A percentile compares a stretch with the other conserved stretches of the same genome.
These are phyloP conservation scores for Lotmaria passim DNA, from an alignment of 208 protist genomes.

Conservation along the genomic window DNA sequence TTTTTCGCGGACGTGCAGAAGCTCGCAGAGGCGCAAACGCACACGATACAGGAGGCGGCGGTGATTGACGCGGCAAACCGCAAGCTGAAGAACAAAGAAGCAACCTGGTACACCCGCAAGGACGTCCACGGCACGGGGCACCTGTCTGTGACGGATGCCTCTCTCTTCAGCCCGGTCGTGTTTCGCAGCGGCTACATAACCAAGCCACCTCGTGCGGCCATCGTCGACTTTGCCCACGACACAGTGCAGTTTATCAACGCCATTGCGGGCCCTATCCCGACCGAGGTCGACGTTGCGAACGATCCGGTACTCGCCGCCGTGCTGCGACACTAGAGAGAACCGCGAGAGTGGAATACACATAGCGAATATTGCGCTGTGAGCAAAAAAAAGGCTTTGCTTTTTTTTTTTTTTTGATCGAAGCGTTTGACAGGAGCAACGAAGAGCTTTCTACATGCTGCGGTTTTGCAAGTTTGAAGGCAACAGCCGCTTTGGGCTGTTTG, in stretches of 20 bases:
- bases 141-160: constrained; percentile 53
- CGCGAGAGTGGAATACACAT: neutral
- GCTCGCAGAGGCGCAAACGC: constrained; percentile 37
- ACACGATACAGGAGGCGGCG: constrained; percentile 27
- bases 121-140: constrained; percentile 45
- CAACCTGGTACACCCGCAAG: constrained; percentile 39
- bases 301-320: constrained; percentile 14
- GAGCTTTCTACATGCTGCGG: too few species aligned
- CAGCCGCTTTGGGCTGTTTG: too few species aligned
- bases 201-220: constrained; percentile 39
- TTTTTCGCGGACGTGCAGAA: constrained; percentile 45
- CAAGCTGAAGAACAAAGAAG: constrained; percentile 5
- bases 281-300: constrained; percentile 17
- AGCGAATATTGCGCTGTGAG: too few species aligned
- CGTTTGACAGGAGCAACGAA: constrained; percentile 3
- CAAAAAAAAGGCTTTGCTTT: neutral
- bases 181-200: constrained; percentile 41
- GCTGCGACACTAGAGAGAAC: neutral
- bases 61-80: constrained; percentile 26
- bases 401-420: neutral
- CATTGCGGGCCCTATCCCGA: constrained; percentile 14
- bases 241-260: constrained; percentile 49
- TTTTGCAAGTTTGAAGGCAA: too few species aligned
- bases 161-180: constrained; percentile 65
- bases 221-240: constrained; percentile 49